Evolutionary conservation across 179 eudicot genomes (phyloP).

Genomic region (Silene coronaria): DNA sequence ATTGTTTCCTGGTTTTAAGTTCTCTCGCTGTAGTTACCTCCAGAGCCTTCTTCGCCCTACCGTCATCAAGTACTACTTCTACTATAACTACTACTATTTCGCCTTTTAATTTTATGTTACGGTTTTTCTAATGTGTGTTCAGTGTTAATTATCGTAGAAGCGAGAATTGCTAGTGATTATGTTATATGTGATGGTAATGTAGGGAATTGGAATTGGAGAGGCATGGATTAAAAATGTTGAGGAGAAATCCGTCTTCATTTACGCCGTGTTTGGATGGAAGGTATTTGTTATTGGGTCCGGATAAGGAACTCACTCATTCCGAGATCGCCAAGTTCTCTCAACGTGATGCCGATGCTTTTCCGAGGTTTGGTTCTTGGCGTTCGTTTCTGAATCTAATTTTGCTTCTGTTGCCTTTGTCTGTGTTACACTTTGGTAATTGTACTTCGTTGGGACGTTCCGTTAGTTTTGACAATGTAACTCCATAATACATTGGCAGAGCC

Average conservation of each 20-base stretch:
- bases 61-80: constrained; percentile 52
- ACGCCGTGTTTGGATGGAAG: constrained; percentile 90
- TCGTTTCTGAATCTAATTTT: not conserved
- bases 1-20: constrained; percentile 80
- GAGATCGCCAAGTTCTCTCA: constrained; percentile 82
- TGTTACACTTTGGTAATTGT: not conserved
- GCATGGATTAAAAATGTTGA: constrained; percentile 81
- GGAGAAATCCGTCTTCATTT: constrained; percentile 77
- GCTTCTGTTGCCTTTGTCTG: not conserved
- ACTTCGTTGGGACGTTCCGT: not conserved
- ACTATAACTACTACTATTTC: not conserved
- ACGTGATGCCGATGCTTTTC: constrained; percentile 82
- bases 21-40: constrained; percentile 96
- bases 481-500: not conserved
- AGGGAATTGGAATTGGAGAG: constrained; percentile 80
- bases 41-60: constrained; percentile 96
- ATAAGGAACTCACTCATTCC: constrained; percentile 56
- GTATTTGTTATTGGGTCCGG: constrained; percentile 76
- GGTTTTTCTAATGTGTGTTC: not conserved
- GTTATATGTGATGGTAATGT: constrained; percentile 5
- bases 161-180: too few species aligned
- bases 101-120: not conserved
- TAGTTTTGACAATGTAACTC: not conserved
- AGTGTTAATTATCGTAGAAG: too few species aligned
- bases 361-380: constrained; percentile 58